Conservation (phyloP, 495 filamentous ascomycete genomes). For the Trichoderma gamsii region DNA sequence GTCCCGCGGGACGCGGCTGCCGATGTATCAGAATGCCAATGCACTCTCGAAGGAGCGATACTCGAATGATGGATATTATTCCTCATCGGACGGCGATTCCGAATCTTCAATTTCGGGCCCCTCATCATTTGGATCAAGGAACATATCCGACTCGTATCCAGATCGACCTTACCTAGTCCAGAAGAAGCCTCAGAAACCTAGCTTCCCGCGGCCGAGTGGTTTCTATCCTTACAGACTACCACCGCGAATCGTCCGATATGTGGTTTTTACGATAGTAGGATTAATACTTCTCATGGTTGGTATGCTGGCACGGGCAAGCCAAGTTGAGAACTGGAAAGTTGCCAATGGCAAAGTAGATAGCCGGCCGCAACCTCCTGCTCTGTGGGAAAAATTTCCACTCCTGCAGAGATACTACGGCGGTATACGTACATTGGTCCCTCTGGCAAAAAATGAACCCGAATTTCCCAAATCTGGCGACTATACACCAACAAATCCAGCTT, state of each 20-base stretch:
- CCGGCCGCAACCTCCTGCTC: slow-evolving; percentile 51
- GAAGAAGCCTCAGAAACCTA: slow-evolving; percentile 31
- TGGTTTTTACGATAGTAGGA: slow-evolving; percentile 49
- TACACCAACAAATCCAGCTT: slow-evolving; percentile 33
- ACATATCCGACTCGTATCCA: slow-evolving; percentile 48
- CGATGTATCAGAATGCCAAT: slow-evolving; percentile 36
- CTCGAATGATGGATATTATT: slow-evolving; percentile 35
- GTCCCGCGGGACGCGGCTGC: slow-evolving; percentile 32
- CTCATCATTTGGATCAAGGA: slow-evolving; percentile 40
- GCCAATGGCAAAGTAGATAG: slow-evolving; percentile 44
- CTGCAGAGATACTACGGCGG: slow-evolving; percentile 81
- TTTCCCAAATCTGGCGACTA: slow-evolving; percentile 59
- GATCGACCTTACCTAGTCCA: slow-evolving; percentile 49
- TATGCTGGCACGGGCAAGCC: slow-evolving; percentile 62
- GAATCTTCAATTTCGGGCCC: slow-evolving; percentile 35
- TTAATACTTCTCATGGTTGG: slow-evolving; percentile 69
- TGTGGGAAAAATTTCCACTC: slow-evolving; percentile 79
- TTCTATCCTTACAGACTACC: slow-evolving; percentile 53
- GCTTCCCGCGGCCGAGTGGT: slow-evolving; percentile 33
- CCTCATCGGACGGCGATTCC: slow-evolving; percentile 36
- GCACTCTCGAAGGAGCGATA: slow-evolving; percentile 38
- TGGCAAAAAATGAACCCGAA: slow-evolving; percentile 61
- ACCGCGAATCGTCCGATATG: slow-evolving; percentile 60
- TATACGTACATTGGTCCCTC: slow-evolving; percentile 57
- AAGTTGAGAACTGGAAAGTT: slow-evolving; percentile 56